phyloP scores from a whole-genome alignment of 2,329 filamentous ascomycete genomes.

The Fusarium odoratissimum region DNA sequence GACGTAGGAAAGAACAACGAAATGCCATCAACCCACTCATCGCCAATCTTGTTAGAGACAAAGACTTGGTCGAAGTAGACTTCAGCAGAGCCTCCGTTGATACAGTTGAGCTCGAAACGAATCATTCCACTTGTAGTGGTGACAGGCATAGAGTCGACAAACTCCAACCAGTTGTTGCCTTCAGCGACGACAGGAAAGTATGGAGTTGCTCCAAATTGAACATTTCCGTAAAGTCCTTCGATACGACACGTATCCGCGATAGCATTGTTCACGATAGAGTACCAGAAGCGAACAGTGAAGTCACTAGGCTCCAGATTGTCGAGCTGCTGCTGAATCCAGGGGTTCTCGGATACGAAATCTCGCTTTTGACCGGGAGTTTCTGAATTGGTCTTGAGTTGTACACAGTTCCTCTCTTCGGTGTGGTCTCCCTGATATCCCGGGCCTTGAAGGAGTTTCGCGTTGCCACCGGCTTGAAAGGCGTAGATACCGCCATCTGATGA shows the following conservation, averaged over 20 bases:
- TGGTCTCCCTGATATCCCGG: conserved; percentile 24
- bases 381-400: conserved; percentile 9
- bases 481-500: conserved; percentile 33
- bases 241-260: conserved; percentile 31
- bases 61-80: conserved; percentile 43
- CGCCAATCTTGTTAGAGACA: conserved; percentile 34
- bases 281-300: conserved; percentile 41
- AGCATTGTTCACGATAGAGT: conserved; percentile 27
- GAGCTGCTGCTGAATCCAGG: conserved; percentile 36
- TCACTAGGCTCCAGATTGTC: conserved; percentile 25
- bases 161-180: conserved; percentile 11
- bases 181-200: conserved; percentile 32
- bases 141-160: conserved; percentile 30
- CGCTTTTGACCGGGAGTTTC: conserved; percentile 2
- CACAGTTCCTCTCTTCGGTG: conserved; percentile 33
- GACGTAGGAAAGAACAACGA: conserved; percentile 32
- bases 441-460: conserved; percentile 32
- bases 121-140: conserved; percentile 29
- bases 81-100: conserved; percentile 31
- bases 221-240: conserved; percentile 33
- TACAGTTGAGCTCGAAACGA: conserved; percentile 35
- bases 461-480: conserved; percentile 24
- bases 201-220: conserved; percentile 24
- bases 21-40: conserved; percentile 31
- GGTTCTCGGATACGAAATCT: conserved; percentile 6